Evolutionary conservation across 2,329 filamentous ascomycete species (phyloP), one percentile per base, ranked within the genome.

Genomic region (Fusarium sp.): DNA sequence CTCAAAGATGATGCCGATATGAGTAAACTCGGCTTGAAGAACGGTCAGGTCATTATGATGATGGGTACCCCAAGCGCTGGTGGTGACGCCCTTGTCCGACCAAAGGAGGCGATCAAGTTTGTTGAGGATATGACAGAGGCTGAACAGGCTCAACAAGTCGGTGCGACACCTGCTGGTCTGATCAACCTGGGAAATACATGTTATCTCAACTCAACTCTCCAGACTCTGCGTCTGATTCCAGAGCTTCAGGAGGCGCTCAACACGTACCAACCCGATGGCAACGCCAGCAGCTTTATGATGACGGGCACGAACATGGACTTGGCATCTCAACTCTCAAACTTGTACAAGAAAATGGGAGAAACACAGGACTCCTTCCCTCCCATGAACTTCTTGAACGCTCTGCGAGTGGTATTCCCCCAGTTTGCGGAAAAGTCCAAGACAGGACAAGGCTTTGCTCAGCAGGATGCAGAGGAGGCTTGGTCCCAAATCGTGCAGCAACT

Each of bases 391-490:
- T 87, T 99, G 67, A 91, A 91, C 76, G 90, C 94, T 8, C 88
- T 99, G 21, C 92, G 96, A 69, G 87, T 87, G 33, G 88, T 91
- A 2, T 98, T 94, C 79, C 96, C 96, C 15, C 96, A 98, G 80
- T 99, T 99, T 80, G 95, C 94, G 16, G 95, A 99, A 84, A 92
- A 90, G 79, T 90, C 94, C 62, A 95, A 94, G 81, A 92, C 92
- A 37, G 93, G 94, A 28, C 88, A 92, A 65, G 95, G 94, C 11
- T 98, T 92, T 80, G 95, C 96, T n/a, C 96, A 99, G 83, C 96
- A 99, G 83, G 96, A 99, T 85, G 96, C 96, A 2, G 96, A 99
- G 82, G 96, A 99, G 83, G 96, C 96, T 52, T 99, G 96, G 95
- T 96, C 96, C 25, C 96, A 98, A 81, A 97, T 99, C 70, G 85